Conservation (phyloP, 352 stramenopile genomes). For the Hyaloperonospora brassicae region DNA sequence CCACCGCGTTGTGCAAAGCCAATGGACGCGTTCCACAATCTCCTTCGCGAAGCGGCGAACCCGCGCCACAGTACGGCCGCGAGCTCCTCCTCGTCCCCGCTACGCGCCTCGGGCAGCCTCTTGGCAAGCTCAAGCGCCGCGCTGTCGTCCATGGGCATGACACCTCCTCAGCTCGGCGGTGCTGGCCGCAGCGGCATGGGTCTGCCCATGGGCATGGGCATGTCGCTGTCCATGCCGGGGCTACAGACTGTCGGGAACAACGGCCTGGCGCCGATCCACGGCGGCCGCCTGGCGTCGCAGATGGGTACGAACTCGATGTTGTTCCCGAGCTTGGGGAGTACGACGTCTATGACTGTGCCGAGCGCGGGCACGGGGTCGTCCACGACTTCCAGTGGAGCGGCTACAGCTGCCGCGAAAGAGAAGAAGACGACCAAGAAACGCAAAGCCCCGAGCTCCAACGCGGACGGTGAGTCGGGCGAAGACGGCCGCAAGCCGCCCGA, state of each 20-base stretch:
- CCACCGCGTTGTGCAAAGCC: neutral
- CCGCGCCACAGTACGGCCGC: slow-evolving; percentile 30
- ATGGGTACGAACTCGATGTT: slow-evolving; percentile 55
- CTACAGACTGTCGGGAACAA: slow-evolving; percentile 29
- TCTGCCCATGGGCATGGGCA: slow-evolving; percentile 57
- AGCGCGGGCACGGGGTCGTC: neutral
- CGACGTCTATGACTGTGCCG: slow-evolving; percentile 8
- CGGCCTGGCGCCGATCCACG: slow-evolving; percentile 54
- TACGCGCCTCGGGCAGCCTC: slow-evolving; percentile 26
- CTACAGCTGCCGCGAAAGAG: slow-evolving; percentile 30
- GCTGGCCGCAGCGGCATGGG: slow-evolving; percentile 23
- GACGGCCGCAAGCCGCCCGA: slow-evolving; percentile 56
- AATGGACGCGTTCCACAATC: slow-evolving; percentile 77
- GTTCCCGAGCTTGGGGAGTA: slow-evolving; percentile 49
- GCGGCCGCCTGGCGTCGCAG: slow-evolving; percentile 55
- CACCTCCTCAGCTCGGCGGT: slow-evolving; percentile 17
- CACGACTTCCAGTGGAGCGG: slow-evolving; percentile 12
- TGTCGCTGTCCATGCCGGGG: slow-evolving; percentile 44
- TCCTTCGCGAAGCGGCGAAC: slow-evolving; percentile 57
- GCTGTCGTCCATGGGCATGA: slow-evolving; percentile 30
- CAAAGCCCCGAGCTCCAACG: slow-evolving; percentile 44
- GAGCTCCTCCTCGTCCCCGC: slow-evolving; percentile 13
- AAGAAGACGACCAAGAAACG: slow-evolving; percentile 69
- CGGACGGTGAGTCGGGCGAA: slow-evolving; percentile 40
- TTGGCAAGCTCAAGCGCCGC: slow-evolving; percentile 29